Evolutionary conservation across 352 stramenopile genomes (phyloP).

Genomic region (Pythium chondricola): DNA sequence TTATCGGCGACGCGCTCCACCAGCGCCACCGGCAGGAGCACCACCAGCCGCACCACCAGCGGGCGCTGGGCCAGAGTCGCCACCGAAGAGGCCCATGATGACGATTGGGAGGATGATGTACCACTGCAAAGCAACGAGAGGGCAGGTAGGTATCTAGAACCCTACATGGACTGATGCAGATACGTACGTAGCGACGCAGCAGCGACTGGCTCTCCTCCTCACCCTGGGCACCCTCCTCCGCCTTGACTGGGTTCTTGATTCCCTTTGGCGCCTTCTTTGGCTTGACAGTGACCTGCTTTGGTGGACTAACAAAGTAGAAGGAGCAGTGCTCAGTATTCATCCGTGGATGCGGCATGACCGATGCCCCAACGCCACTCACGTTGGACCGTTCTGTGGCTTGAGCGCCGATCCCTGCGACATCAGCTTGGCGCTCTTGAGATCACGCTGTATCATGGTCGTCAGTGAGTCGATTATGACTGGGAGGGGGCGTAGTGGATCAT

Average conservation of each 20-base stretch:
- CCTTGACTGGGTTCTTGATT: conserved; percentile 60
- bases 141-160: background rate
- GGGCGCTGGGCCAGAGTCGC: conserved; percentile 18
- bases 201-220: conserved; percentile 74
- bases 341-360: too few species aligned
- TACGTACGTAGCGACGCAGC: conserved; percentile 80
- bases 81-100: conserved; percentile 66
- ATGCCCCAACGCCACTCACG: conserved; percentile 31
- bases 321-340: too few species aligned
- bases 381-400: conserved; percentile 51
- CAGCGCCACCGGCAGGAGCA: conserved; percentile 24
- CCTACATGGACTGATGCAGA: background rate
- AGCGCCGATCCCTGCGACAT: conserved; percentile 46
- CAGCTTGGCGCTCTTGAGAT: conserved; percentile 58
- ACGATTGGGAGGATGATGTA: conserved; percentile 81
- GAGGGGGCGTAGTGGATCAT: background rate
- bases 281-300: conserved; percentile 55
- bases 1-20: conserved; percentile 35
- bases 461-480: background rate
- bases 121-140: conserved; percentile 39
- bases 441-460: conserved; percentile 18
- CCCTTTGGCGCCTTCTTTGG: conserved; percentile 59
- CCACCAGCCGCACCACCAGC: conserved; percentile 26
- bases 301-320: conserved; percentile 25
- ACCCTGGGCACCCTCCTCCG: conserved; percentile 48